phyloP scores from a whole-genome alignment of 192 early-diverging fungal genomes.

The Coemansia sp. region DNA sequence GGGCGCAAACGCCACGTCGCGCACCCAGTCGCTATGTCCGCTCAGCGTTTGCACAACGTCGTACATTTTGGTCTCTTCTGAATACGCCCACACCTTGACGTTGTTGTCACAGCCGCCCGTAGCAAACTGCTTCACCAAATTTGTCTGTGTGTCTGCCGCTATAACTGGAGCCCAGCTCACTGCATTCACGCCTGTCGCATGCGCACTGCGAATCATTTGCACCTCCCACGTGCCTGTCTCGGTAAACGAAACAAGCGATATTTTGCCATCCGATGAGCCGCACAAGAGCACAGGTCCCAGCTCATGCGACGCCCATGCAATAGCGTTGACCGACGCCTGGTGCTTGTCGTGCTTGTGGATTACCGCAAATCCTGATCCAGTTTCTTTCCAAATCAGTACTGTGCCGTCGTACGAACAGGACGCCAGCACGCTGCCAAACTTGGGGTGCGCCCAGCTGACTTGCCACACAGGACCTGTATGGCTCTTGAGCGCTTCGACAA shows the following conservation, averaged over 20 bases:
- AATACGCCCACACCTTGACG: slow-evolving; percentile 88
- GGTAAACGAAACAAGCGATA: slow-evolving; percentile 88
- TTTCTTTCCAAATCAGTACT: slow-evolving; percentile 96
- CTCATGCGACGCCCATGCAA: slow-evolving; percentile 98
- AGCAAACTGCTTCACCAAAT: slow-evolving; percentile 76
- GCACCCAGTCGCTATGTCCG: slow-evolving; percentile 96
- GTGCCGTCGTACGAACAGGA: slow-evolving; percentile 97
- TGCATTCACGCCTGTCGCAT: slow-evolving; percentile 88
- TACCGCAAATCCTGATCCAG: slow-evolving; percentile 52
- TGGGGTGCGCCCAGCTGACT: slow-evolving; percentile 99
- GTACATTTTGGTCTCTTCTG: slow-evolving; percentile 77
- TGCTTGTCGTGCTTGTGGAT: slow-evolving; percentile 84
- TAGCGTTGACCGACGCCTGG: slow-evolving; percentile 93
- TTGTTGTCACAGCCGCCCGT: slow-evolving; percentile 94
- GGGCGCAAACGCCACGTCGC: slow-evolving; percentile 96
- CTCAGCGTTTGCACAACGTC: slow-evolving; percentile 79
- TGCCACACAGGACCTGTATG: slow-evolving; percentile 99
- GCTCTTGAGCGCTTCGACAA: slow-evolving; percentile 55
- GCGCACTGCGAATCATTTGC: slow-evolving; percentile 71
- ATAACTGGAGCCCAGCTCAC: slow-evolving; percentile 96
- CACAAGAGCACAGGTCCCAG: slow-evolving; percentile 87
- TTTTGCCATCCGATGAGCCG: slow-evolving; percentile 95
- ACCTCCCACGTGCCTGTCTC: slow-evolving; percentile 88
- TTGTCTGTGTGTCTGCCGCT: slow-evolving; percentile 57
- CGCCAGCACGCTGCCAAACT: slow-evolving; percentile 92